These are phyloP conservation scores for Luffa aegyptiaca DNA, from an alignment of 306 rosid species.

Conservation along the genomic window DNA sequence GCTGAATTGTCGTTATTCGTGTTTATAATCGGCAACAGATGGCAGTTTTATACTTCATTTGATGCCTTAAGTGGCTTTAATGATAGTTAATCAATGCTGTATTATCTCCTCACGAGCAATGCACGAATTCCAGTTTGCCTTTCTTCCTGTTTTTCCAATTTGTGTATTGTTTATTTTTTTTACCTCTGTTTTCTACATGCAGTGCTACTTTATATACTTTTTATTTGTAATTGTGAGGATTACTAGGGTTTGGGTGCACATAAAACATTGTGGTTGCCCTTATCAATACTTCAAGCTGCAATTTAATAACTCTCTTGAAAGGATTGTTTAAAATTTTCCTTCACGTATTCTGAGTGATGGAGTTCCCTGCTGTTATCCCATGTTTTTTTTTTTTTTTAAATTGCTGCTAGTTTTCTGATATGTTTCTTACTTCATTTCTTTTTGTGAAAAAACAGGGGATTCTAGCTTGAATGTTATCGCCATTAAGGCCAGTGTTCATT, in stretches of 20 bases:
- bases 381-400: background rate
- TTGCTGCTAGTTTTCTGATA: background rate
- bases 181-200: background rate
- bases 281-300: background rate
- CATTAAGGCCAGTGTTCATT: conserved; percentile 77
- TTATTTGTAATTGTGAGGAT: background rate
- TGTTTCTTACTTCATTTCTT: conserved; percentile 4
- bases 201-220: background rate
- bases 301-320: background rate
- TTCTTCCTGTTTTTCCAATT: background rate
- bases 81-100: background rate
- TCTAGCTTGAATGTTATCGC: conserved; percentile 62
- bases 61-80: background rate
- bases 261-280: background rate
- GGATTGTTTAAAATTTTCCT: background rate
- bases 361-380: background rate
- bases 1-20: background rate
- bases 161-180: background rate
- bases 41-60: background rate
- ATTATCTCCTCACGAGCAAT: background rate
- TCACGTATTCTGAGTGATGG: background rate
- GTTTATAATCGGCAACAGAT: background rate
- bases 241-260: background rate
- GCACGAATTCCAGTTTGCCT: background rate
- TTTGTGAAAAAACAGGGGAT: conserved; percentile 55